Evolutionary conservation across 257 asterid genomes (phyloP).

Genomic region (Nicotiana knightiana): DNA sequence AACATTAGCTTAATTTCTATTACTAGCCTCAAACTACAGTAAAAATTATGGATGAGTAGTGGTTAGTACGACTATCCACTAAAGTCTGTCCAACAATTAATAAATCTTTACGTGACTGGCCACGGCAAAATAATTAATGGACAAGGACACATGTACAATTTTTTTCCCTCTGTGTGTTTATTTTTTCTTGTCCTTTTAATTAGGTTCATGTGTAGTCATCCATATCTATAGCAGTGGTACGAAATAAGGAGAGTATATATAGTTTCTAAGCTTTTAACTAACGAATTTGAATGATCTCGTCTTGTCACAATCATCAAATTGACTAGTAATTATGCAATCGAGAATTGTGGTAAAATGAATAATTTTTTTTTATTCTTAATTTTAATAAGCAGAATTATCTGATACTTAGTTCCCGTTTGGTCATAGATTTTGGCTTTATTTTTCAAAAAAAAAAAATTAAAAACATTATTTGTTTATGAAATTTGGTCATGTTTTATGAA

Average conservation of each 20-base stretch:
- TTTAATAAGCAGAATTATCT: too few species aligned
- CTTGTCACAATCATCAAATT: background rate
- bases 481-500: too few species aligned
- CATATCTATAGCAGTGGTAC: background rate
- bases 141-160: background rate
- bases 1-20: background rate
- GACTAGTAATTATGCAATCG: too few species aligned
- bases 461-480: too few species aligned
- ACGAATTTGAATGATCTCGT: background rate
- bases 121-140: conserved; percentile 25
- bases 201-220: background rate
- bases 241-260: background rate
- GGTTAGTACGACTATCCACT: conserved; percentile 14
- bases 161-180: background rate
- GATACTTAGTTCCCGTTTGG: too few species aligned
- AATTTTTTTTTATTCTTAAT: too few species aligned
- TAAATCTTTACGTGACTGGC: conserved; percentile 28
- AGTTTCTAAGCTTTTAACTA: background rate
- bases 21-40: background rate
- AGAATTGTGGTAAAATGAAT: too few species aligned
- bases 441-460: too few species aligned
- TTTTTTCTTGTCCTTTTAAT: background rate
- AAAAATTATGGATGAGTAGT: background rate
- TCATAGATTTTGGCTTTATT: too few species aligned
- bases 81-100: background rate